Percentiles rank a stretch among this genome's conserved stretches.
These are phyloP conservation scores for Leishmania aethiopica DNA, from an alignment of 208 protist species.

Conservation along the genomic window DNA sequence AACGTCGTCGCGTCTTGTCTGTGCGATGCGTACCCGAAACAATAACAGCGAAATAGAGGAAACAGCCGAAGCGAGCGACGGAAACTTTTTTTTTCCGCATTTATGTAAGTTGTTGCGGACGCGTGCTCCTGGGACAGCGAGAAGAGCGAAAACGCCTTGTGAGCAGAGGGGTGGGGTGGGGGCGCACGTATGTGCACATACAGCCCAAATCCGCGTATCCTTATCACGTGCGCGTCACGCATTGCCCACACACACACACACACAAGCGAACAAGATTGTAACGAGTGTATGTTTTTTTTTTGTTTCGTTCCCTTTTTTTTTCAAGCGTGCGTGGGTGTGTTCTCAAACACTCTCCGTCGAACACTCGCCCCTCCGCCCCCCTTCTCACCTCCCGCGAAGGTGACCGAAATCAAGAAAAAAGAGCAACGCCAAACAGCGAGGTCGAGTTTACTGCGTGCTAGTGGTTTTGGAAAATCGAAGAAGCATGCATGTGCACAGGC, in stretches of 20 bases:
- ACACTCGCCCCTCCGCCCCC: neutral
- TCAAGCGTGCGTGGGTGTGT: neutral
- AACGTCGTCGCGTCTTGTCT: neutral
- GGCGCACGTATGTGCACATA: neutral
- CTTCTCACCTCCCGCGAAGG: neutral
- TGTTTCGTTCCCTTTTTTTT: neutral
- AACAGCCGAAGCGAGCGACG: neutral
- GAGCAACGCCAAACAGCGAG: neutral
- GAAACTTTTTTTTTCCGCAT: neutral
- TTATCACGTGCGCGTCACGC: neutral
- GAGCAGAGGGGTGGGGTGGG: neutral
- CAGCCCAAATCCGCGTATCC: neutral
- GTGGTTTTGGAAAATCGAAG: neutral
- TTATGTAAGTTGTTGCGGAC: neutral
- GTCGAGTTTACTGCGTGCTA: neutral
- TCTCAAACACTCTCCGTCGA: neutral
- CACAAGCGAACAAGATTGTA: neutral
- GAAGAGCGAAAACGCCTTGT: neutral
- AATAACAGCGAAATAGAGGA: neutral
- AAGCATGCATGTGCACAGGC: too few relatives aligned
- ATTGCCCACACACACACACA: neutral
- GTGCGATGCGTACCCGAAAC: neutral
- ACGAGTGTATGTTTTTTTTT: too few relatives aligned
- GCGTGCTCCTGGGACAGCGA: neutral
- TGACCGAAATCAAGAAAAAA: neutral